phyloP scores from a whole-genome alignment of 1,284 basidiomycete genomes.

The Mycena citricolor region DNA sequence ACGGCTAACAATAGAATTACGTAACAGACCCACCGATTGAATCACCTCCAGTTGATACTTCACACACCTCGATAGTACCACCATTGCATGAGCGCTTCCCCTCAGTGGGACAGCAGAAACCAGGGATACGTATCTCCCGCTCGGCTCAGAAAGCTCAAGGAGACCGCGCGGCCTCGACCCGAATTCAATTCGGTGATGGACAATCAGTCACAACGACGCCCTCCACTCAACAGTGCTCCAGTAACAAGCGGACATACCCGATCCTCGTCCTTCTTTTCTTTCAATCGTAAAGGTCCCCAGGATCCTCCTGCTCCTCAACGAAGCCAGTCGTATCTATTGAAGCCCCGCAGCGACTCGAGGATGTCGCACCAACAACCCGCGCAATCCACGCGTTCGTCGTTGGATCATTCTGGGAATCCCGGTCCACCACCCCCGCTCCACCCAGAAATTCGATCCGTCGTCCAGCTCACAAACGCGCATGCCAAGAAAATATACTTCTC shows the following conservation, averaged over 20 bases:
- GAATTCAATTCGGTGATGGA: too few species aligned
- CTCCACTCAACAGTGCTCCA: conserved; percentile 1
- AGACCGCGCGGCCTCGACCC: too few species aligned
- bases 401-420: conserved; percentile 11
- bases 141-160: too few species aligned
- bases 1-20: too few species aligned
- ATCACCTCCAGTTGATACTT: too few species aligned
- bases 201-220: conserved; percentile 16
- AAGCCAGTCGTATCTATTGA: conserved; percentile 11
- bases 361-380: conserved; percentile 6
- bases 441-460: conserved; percentile 76
- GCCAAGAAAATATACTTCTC: conserved; percentile 81
- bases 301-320: conserved; percentile 7
- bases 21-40: too few species aligned
- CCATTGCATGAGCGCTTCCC: conserved; percentile 13
- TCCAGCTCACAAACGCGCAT: conserved; percentile 66
- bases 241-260: conserved; percentile 19
- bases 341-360: conserved; percentile 14
- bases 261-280: conserved; percentile 25
- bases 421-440: conserved; percentile 48
- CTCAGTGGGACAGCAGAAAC: conserved; percentile 16
- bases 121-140: conserved; percentile 8
- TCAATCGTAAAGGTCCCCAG: conserved; percentile 14
- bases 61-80: too few species aligned
- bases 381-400: conserved; percentile 18